A percentile compares a stretch with the other conserved stretches of the same genome.
Evolutionary conservation across 2,329 filamentous ascomycete genomes (phyloP).

Genomic region (Onygenales sp.): DNA sequence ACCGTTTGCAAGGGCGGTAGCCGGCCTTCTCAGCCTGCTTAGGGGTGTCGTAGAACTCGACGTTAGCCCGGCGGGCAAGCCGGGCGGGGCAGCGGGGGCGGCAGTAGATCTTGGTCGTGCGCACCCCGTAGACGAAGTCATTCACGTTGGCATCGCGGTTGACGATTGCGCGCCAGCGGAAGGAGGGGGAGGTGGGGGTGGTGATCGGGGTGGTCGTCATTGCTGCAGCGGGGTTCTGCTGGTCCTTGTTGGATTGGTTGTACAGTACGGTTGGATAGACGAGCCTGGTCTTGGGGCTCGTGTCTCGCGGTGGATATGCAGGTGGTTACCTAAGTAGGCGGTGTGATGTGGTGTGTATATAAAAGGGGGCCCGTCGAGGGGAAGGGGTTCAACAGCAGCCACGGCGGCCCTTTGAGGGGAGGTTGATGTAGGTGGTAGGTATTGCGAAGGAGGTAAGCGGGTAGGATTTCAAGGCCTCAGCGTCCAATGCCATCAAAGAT

Average conservation of each 20-base stretch:
- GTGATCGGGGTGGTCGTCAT: not conserved
- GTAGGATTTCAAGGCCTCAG: not conserved
- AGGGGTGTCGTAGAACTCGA: constrained; percentile 44
- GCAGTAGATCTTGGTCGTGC: constrained; percentile 48
- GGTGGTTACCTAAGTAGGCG: too few species aligned
- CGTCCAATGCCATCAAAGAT: constrained; percentile 3
- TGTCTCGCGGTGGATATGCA: too few species aligned
- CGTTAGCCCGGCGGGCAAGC: constrained; percentile 48
- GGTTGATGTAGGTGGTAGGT: not conserved
- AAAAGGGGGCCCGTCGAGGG: too few species aligned
- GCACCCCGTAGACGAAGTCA: constrained; percentile 48
- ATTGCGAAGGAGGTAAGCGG: not conserved
- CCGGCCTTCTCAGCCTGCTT: constrained; percentile 40
- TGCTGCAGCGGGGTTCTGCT: not conserved
- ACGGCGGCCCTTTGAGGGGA: not conserved
- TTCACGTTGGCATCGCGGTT: constrained; percentile 35
- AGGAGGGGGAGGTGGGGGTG: constrained; percentile 25
- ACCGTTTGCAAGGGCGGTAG: constrained; percentile 48
- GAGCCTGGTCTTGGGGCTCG: too few species aligned
- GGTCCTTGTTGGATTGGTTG: too few species aligned
- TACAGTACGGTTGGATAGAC: too few species aligned
- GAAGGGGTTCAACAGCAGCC: not conserved
- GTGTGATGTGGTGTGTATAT: too few species aligned
- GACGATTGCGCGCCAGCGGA: constrained; percentile 37
- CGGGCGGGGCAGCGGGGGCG: constrained; percentile 47